phyloP scores from a whole-genome alignment of 2,329 filamentous ascomycete genomes.

The Mollisiaceae sp. region DNA sequence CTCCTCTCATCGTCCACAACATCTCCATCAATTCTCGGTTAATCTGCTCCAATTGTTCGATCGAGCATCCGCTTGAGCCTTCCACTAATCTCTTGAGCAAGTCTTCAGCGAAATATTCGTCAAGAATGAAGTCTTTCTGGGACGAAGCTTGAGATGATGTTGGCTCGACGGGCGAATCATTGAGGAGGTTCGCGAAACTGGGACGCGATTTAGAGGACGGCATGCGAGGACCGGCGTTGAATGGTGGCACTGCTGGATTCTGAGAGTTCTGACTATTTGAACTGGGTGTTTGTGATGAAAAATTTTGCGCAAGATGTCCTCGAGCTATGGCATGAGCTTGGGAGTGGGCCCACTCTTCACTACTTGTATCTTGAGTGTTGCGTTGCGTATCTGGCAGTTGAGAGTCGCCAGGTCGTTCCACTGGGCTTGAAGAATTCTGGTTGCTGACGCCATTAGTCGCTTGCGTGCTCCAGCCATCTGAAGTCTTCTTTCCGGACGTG shows the following conservation, averaged over 20 bases:
- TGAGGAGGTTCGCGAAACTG: conserved; percentile 39
- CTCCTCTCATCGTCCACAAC: conserved; percentile 78
- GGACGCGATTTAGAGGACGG: conserved; percentile 33
- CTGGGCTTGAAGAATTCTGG: conserved; percentile 39
- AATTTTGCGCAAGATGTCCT: conserved; percentile 41
- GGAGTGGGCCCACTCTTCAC: conserved; percentile 64
- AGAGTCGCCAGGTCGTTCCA: conserved; percentile 37
- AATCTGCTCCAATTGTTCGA: conserved; percentile 95
- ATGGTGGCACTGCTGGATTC: conserved; percentile 45
- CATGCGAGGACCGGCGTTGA: conserved; percentile 43
- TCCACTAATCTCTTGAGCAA: conserved; percentile 34
- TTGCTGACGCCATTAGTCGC: conserved; percentile 66
- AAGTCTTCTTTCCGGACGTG: conserved; percentile 79
- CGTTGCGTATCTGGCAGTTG: conserved; percentile 58
- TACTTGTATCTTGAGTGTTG: conserved; percentile 47
- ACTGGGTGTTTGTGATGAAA: conserved; percentile 41
- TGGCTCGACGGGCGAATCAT: conserved; percentile 40
- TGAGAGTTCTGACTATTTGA: conserved; percentile 41
- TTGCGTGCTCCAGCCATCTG: conserved; percentile 70
- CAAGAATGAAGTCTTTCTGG: conserved; percentile 45
- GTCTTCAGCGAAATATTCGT: conserved; percentile 45
- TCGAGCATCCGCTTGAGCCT: conserved; percentile 49
- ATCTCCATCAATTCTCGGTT: conserved; percentile 89
- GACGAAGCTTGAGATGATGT: conserved; percentile 38
- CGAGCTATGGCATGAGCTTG: conserved; percentile 58